These are phyloP conservation scores for Punctularia strigosozonata DNA, from an alignment of 768 basidiomycete genomes.

Conservation along the genomic window DNA sequence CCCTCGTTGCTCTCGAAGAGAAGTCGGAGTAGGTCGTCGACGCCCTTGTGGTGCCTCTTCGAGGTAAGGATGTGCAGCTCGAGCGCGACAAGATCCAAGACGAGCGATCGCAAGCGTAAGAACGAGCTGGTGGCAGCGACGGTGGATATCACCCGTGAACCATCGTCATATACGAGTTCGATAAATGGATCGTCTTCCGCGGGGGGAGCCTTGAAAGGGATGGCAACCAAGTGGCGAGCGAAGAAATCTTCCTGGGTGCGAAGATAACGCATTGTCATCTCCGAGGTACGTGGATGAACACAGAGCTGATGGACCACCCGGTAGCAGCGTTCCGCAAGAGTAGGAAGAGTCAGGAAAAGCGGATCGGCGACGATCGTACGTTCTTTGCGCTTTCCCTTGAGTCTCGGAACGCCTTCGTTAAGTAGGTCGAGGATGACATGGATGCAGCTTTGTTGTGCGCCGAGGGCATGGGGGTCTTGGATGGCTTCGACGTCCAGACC, in stretches of 20 bases:
- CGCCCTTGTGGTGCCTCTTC: constrained; percentile 63
- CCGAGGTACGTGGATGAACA: constrained; percentile 74
- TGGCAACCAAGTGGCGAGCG: constrained; percentile 65
- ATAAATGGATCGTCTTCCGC: constrained; percentile 37
- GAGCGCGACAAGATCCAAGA: constrained; percentile 77
- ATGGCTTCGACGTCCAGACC: constrained; percentile 47
- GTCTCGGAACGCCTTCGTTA: constrained; percentile 56
- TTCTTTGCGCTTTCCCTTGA: constrained; percentile 33
- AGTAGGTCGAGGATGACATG: constrained; percentile 75
- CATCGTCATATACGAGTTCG: constrained; percentile 61
- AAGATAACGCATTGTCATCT: constrained; percentile 73
- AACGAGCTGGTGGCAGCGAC: constrained; percentile 61
- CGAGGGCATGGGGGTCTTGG: constrained; percentile 69
- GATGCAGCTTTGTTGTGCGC: constrained; percentile 56
- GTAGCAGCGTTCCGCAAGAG: constrained; percentile 78
- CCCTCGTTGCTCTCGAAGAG: constrained; percentile 58
- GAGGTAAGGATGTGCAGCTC: constrained; percentile 81
- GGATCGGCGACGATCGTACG: constrained; percentile 26
- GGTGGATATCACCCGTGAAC: constrained; percentile 54
- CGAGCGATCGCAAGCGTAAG: constrained; percentile 71
- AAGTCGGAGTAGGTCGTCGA: constrained; percentile 65
- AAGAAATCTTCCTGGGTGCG: constrained; percentile 86
- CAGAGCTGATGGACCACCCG: constrained; percentile 78
- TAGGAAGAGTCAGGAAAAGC: constrained; percentile 54
- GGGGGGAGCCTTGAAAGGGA: constrained; percentile 55